Conservation (phyloP, 2,329 filamentous ascomycete genomes). For the Sporothrix protearum region DNA sequence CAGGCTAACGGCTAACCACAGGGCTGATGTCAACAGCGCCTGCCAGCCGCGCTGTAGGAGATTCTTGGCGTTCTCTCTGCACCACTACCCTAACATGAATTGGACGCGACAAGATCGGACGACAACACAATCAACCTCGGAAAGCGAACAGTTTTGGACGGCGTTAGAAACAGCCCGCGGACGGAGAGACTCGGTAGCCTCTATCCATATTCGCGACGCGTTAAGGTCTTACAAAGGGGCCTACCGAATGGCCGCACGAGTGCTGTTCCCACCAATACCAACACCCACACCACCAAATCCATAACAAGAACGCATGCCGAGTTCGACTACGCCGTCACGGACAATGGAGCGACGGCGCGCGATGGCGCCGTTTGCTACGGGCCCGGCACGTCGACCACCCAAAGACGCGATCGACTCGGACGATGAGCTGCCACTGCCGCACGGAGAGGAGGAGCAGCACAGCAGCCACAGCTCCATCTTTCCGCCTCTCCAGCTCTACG, state of each 20-base stretch:
- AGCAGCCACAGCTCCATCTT: neutral
- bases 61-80: neutral
- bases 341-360: constrained; percentile 2
- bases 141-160: neutral
- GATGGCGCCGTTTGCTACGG: constrained; percentile 6
- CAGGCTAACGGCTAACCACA: neutral
- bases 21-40: constrained; percentile 2
- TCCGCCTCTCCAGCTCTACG: neutral
- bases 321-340: no score
- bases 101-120: neutral
- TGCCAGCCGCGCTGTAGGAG: neutral
- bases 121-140: neutral
- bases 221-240: neutral
- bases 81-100: neutral
- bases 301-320: neutral
- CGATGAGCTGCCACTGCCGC: neutral
- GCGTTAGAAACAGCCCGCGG: neutral
- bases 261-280: neutral
- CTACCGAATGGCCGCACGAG: neutral
- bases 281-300: no score
- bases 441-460: neutral
- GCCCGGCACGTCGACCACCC: neutral
- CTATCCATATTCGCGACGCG: neutral
- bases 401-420: neutral
- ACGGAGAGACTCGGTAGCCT: neutral